Evolutionary conservation across 2,329 filamentous ascomycete species (phyloP).

Genomic region (Penicillium sp.): DNA sequence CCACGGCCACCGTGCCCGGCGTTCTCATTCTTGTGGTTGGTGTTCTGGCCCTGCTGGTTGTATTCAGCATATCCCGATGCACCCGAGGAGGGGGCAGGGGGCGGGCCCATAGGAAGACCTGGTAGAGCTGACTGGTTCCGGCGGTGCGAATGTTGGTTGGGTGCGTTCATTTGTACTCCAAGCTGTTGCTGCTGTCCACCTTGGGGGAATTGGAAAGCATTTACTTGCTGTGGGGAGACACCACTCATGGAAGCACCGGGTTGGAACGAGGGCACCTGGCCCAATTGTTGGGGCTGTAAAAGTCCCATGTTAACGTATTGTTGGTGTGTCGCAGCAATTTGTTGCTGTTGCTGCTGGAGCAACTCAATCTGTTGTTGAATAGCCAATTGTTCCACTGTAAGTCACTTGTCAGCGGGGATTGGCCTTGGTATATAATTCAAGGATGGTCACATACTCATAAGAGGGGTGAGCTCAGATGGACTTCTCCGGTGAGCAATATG

Average conservation of each 20-base stretch:
- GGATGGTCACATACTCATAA: conserved; percentile 79
- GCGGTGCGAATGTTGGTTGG: conserved; percentile 84
- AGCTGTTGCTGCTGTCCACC: conserved; percentile 70
- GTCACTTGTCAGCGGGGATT: conserved; percentile 4
- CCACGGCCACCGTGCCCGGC: conserved; percentile 70
- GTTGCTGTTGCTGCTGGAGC: conserved; percentile 95
- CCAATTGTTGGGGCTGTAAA: conserved; percentile 82
- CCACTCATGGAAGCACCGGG: conserved; percentile 70
- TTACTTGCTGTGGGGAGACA: conserved; percentile 67
- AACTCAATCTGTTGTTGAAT: conserved; percentile 98
- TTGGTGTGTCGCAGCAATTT: conserved; percentile 93
- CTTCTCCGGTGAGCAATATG: conserved; percentile 97
- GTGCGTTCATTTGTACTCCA: conserved; percentile 72
- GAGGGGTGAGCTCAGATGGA: conserved; percentile 92
- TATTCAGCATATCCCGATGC: conserved; percentile 86
- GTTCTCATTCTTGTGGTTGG: conserved; percentile 73
- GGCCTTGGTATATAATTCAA: background rate
- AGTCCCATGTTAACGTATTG: conserved; percentile 98
- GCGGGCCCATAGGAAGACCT: conserved; percentile 86
- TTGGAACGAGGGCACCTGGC: conserved; percentile 70
- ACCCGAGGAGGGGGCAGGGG: conserved; percentile 86
- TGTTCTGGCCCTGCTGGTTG: conserved; percentile 61
- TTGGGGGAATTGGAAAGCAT: conserved; percentile 88
- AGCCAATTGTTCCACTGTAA: conserved; percentile 88
- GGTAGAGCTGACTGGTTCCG: conserved; percentile 97